phyloP scores from a whole-genome alignment of 192 early-diverging fungal species.

The Coemansia interrupta region DNA sequence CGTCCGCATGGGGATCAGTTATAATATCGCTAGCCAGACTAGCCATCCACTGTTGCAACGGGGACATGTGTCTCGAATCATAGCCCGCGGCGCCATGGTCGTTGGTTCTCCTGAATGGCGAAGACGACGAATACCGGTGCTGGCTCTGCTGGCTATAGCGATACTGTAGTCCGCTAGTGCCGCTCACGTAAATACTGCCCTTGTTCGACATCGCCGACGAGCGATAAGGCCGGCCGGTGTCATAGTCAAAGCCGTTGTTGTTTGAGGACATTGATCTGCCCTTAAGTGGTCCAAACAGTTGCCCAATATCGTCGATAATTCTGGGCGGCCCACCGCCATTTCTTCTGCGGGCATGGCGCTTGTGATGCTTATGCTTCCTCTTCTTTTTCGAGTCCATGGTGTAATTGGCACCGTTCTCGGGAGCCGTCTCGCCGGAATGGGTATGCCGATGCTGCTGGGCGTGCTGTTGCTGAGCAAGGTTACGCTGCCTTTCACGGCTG shows the following conservation, averaged over 20 bases:
- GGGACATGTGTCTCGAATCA: constrained; percentile 2
- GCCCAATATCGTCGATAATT: constrained; percentile 33
- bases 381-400: constrained; percentile 2
- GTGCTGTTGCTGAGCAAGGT: not conserved
- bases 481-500: constrained; percentile 14
- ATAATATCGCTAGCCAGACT: constrained; percentile 25
- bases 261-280: constrained; percentile 1
- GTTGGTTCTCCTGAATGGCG: not conserved
- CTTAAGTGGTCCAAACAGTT: constrained; percentile 20
- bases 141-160: not conserved
- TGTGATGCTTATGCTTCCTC: constrained; percentile 14
- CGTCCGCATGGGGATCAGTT: constrained; percentile 28
- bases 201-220: not conserved
- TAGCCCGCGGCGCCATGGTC: not conserved
- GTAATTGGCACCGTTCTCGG: not conserved
- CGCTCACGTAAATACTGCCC: not conserved
- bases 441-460: constrained; percentile 12
- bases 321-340: not conserved
- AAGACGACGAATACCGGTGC: not conserved
- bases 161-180: not conserved
- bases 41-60: constrained; percentile 45
- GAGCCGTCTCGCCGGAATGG: not conserved
- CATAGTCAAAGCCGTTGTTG: not conserved
- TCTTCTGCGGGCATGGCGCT: constrained; percentile 16
- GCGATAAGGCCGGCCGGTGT: not conserved